Evolutionary conservation across 208 protist species (phyloP).

Genomic region (Herpetomonas samuelpessoai): DNA sequence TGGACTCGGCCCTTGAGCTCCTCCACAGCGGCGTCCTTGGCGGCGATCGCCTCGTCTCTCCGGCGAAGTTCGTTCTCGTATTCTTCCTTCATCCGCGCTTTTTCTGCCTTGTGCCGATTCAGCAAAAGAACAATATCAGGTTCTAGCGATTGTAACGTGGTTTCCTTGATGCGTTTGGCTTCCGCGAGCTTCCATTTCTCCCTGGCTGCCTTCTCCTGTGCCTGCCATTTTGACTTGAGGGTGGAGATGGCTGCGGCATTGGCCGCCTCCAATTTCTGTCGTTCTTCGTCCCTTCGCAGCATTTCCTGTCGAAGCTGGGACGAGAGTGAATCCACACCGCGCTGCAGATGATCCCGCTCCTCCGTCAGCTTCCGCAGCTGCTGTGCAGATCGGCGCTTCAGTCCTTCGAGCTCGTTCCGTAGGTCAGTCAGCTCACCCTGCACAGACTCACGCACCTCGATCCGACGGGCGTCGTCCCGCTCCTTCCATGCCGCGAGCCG

Average conservation of each 20-base stretch:
- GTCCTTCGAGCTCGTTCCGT: slow-evolving; percentile 23
- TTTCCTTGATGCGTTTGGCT: slow-evolving; percentile 89
- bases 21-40: slow-evolving; percentile 74
- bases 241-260: slow-evolving; percentile 61
- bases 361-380: slow-evolving; percentile 33
- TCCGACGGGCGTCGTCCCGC: slow-evolving; percentile 31
- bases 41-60: slow-evolving; percentile 71
- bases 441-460: slow-evolving; percentile 29
- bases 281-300: slow-evolving; percentile 45
- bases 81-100: slow-evolving; percentile 83
- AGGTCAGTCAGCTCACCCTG: slow-evolving; percentile 47
- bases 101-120: slow-evolving; percentile 90
- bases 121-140: slow-evolving; percentile 92
- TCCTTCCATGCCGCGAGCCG: slow-evolving; percentile 35
- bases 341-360: slow-evolving; percentile 50
- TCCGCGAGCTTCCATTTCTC: slow-evolving; percentile 86
- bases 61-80: slow-evolving; percentile 86
- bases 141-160: slow-evolving; percentile 87
- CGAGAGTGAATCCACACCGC: slow-evolving; percentile 55
- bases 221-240: slow-evolving; percentile 64
- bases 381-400: slow-evolving; percentile 27
- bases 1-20: slow-evolving; percentile 54
- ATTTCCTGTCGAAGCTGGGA: slow-evolving; percentile 50
- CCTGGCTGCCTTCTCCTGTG: slow-evolving; percentile 73
- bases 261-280: slow-evolving; percentile 50